Base-by-base conservation (phyloP, 768 basidiomycete species). In the Gyrodon lividus region DNA sequence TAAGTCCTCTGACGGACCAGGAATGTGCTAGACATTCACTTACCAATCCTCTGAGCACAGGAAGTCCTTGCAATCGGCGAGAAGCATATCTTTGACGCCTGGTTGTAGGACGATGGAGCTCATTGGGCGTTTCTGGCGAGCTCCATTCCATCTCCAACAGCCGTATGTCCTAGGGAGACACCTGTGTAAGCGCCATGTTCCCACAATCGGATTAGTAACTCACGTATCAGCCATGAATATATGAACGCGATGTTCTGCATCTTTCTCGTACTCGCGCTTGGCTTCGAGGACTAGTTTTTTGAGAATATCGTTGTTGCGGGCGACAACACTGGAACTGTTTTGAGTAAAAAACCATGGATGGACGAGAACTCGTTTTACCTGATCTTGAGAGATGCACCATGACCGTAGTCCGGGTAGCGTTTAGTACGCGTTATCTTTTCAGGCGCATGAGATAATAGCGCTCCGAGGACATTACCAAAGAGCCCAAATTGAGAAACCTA, bases 71-170 rank as follows among this genome's bases (percentile, higher is more conserved):
- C 90, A 92, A 68, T 94, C 91, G 9, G 84, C 81, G 20, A 92
- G 73, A 51, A 92, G 82, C 89, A 93, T 93, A 65, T 93, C 92
- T 62, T 92, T 92, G 8, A 92, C 89, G 38, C 88, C 89, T 4
- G 90, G 89, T 59, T 92, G 89, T 10, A 93, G 77, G 13, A 93
- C 90, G 54, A 94, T 92, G n/a, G 90, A 92, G 61, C 86, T 89
- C 86, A 94, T 87, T 0, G 92, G 91, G 28, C 91, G 80, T 69
- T 94, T 94, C 61, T 92, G 88, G 43, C 89, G 79, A 5, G 90
- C 87, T 38, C 89, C 91, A 59, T 90, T 92, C 86, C 89, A 92
- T 50, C 89, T 77, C 92, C 92, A 94, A 61, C 84, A 83, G 2
- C 78, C 79, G 60, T 87, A 87, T 8, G 84, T 80, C 42, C 86